These are phyloP conservation scores for Rutstroemia sp. DNA, from an alignment of 2,329 filamentous ascomycete genomes.

Conservation along the genomic window DNA sequence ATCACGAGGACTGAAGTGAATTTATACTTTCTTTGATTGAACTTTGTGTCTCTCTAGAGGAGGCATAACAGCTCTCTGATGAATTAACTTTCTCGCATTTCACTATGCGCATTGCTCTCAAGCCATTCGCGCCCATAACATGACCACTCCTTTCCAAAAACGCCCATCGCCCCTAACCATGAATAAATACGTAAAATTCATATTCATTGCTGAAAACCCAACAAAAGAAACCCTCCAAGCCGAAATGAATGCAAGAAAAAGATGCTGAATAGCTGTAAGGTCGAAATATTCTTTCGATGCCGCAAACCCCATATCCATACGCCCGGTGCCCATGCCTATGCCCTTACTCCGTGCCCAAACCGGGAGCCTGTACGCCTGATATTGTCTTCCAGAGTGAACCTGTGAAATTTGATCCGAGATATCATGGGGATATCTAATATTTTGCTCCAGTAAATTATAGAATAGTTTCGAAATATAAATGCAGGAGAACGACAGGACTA, in stretches of 20 bases:
- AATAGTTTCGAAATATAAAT: neutral
- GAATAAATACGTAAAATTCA: slow-evolving; percentile 5
- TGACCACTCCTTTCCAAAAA: neutral
- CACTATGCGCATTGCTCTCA: neutral
- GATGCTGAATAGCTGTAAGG: too few relatives aligned
- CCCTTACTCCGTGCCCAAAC: neutral
- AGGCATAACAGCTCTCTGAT: neutral
- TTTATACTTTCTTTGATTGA: neutral
- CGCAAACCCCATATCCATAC: too few relatives aligned
- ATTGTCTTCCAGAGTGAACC: slow-evolving; percentile 1
- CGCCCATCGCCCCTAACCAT: neutral
- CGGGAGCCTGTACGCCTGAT: neutral
- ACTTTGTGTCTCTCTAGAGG: neutral
- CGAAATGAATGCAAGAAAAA: slow-evolving; percentile 2
- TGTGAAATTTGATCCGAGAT: neutral
- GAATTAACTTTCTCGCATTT: neutral
- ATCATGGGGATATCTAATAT: too few relatives aligned
- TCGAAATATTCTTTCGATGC: too few relatives aligned
- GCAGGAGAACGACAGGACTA: neutral
- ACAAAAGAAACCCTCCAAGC: neutral
- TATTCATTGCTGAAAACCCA: neutral
- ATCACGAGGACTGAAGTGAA: neutral
- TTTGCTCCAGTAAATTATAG: neutral
- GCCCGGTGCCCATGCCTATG: too few relatives aligned
- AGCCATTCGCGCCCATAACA: neutral